Base-by-base conservation (phyloP, 306 rosid genomes). In the Chamaecrista fasciculata region DNA sequence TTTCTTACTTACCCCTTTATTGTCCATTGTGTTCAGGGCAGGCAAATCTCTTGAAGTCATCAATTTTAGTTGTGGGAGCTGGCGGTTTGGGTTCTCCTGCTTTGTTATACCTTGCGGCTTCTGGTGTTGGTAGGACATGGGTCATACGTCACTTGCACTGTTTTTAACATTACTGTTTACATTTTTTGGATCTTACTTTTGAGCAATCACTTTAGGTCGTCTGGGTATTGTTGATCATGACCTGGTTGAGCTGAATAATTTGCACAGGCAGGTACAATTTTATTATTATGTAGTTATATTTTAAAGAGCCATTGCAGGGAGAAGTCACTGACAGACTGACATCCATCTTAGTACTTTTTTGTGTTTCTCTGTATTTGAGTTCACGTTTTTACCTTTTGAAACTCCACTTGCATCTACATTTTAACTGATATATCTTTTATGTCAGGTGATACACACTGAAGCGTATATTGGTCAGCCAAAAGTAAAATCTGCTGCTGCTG, bases 71-170 rank as follows among this genome's bases (percentile, higher is more conserved):
- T 34, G 89, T 91, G 67, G 99, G 99, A 74, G 98, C 97, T 28
- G 98, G 98, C 39, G 98, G 98, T 31, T 81, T 93, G 78, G 97
- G 98, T 63, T 92, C 98, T 29, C 94, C 97, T 10, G 98, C 97
- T 2, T 81, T 93, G 72, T 75, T 93, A 49, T 90, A 93, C 81
- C 89, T 93, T 47, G 97, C 91, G 23, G 97, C 98, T 72, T 71
- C 86, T 76, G 98, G 98, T 63, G 92, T 82, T 72, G 98, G 97
- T 89, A 89, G 72, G 51, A 34, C 2, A 8, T n/a, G 4, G 8
- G 40, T 56, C 40, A 28, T 66, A 65, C 43, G 12, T 11, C 51
- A n/a, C 65, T 70, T 58, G 1, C 43, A 43, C 9, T 46, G 31
- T 1, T 42, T 66, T 15, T 64, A 66, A 31, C 40, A n/a, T 60